phyloP scores from a whole-genome alignment of 805 yeast genomes.

The Ascoidea tarda region DNA sequence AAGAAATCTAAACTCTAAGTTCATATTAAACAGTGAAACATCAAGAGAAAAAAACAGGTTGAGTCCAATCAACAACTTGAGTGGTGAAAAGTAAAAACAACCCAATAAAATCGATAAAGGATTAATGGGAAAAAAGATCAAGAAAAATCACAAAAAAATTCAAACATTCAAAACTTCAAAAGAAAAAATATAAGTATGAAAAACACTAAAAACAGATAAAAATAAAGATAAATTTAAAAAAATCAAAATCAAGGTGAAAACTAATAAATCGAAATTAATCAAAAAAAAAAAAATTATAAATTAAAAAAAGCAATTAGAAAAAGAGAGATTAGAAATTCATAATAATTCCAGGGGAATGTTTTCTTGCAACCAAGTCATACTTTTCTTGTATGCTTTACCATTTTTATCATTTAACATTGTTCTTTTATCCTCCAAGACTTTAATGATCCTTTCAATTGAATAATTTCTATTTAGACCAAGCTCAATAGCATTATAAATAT shows the following conservation, averaged over 20 bases:
- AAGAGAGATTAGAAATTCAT: background rate
- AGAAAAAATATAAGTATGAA: too few relatives aligned
- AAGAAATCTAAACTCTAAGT: too few relatives aligned
- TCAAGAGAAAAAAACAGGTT: too few relatives aligned
- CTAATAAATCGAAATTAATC: too few relatives aligned
- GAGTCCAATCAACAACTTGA: background rate
- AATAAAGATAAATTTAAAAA: too few relatives aligned
- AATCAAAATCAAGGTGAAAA: too few relatives aligned
- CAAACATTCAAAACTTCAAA: background rate
- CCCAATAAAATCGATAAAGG: background rate
- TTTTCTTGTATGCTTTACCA: conserved; percentile 16
- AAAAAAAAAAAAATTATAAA: too few relatives aligned
- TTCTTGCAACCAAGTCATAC: background rate
- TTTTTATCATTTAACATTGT: conserved; percentile 25
- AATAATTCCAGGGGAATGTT: background rate
- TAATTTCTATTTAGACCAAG: conserved; percentile 30
- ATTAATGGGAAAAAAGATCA: background rate
- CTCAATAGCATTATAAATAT: conserved; percentile 41
- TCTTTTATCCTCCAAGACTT: conserved; percentile 32
- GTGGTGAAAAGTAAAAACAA: background rate
- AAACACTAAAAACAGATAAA: too few relatives aligned
- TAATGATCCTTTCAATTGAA: conserved; percentile 26
- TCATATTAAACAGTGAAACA: too few relatives aligned
- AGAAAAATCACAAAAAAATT: background rate
- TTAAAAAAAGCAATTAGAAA: background rate